A percentile compares a stretch with the other conserved stretches of the same genome.
phyloP scores from a whole-genome alignment of 257 asterid genomes.

The Forsythia suspensa region DNA sequence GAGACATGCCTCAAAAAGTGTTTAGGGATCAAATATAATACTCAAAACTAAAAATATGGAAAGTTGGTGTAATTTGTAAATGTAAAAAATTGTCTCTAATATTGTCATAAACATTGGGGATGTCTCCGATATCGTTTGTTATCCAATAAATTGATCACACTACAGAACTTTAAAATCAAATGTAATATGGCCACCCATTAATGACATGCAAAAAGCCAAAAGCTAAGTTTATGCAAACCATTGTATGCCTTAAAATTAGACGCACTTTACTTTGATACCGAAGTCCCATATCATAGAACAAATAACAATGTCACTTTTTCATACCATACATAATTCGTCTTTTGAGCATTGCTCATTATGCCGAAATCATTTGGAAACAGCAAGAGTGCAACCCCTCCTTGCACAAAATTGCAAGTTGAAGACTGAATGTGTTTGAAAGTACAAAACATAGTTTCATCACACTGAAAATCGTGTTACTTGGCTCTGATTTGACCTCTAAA shows the following conservation, averaged over 20 bases:
- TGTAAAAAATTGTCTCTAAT: too few species aligned
- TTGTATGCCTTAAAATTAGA: background rate
- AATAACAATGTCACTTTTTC: background rate
- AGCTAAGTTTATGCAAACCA: background rate
- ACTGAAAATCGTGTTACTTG: constrained; percentile 24
- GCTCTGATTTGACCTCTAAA: constrained; percentile 10
- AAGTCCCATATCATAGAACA: background rate
- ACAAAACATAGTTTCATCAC: constrained; percentile 6
- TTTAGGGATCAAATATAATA: too few species aligned
- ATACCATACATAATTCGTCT: background rate
- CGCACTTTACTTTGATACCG: background rate
- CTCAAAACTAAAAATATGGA: too few species aligned
- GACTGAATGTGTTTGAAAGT: background rate
- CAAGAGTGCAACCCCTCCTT: background rate
- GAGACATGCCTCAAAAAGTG: too few species aligned
- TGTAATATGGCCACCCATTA: background rate
- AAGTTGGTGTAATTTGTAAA: too few species aligned
- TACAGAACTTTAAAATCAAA: too few species aligned
- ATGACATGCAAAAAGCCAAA: background rate
- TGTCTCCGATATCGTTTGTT: too few species aligned
- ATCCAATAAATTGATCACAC: background rate
- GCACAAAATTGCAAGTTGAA: background rate
- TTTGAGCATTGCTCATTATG: background rate
- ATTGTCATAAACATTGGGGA: too few species aligned
- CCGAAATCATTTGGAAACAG: background rate